Evolutionary conservation across 495 filamentous ascomycete genomes (phyloP), one percentile per base, ranked within the genome.

Genomic region (Parathielavia hyrcaniae): DNA sequence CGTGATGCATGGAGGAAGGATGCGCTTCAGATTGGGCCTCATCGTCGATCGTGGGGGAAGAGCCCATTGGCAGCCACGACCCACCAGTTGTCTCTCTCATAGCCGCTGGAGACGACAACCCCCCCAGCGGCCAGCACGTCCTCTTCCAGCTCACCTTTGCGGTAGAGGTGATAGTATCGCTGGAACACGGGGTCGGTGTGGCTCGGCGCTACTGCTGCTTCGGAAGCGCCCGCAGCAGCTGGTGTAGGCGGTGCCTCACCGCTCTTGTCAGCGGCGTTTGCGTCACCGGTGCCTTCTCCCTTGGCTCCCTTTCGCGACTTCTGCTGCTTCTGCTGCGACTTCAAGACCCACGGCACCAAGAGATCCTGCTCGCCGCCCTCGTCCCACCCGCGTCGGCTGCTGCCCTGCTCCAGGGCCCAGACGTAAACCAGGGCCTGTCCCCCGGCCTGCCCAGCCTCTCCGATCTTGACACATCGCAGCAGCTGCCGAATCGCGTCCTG

Each of bases 81-180:
- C 92, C 93, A 98, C 93, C 93, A 97, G 77, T 98, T 98, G 63
- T 98, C 93, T 71, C 84, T 93, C 67, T 98, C 93, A 75, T 97
- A 98, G 30, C 93, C 93, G 55, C 85, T 86, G 61, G 86, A 84
- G 43, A 92, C 59, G 17, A 96, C 82, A 49, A 67, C 69, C 36
- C 93, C 93, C 34, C 89, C 91, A 45, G 89, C 93, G 26, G 73
- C 76, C 41, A 67, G 65, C 58, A 95, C 81, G 70, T 98, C 89
- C 39, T 81, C 77, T 66, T 96, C 91, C 66, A 98, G 73, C 71
- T 98, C 93, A 22, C 86, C 88, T 64, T 86, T 81, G 47, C 85
- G 78, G 73, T 96, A 98, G 11, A 98, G 78, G 75, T 98, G 93
- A 67, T 98, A 98, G 69, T 96, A 98, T 57, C 93, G 81, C 71